These are phyloP conservation scores for Trifolium repens DNA, from an alignment of 306 rosid species.

Conservation along the genomic window DNA sequence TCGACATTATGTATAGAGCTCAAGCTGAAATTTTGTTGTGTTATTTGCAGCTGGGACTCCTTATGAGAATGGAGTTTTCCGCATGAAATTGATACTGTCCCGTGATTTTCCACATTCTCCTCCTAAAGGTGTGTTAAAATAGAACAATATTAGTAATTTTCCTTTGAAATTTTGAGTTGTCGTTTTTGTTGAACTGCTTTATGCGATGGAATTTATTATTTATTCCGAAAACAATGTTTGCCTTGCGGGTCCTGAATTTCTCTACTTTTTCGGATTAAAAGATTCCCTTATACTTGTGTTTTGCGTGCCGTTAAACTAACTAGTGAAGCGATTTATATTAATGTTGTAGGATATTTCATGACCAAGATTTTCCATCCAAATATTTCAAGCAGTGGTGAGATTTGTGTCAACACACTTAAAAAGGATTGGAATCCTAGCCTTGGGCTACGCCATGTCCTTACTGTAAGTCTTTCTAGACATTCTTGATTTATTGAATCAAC, in stretches of 20 bases:
- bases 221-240: slow-evolving; percentile 2
- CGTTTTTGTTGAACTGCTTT: neutral
- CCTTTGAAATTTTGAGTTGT: neutral
- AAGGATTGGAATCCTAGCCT: slow-evolving; percentile 99
- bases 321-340: slow-evolving; percentile 30
- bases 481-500: slow-evolving; percentile 20
- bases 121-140: slow-evolving; percentile 74
- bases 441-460: slow-evolving; percentile 90
- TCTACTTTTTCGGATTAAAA: slow-evolving; percentile 4
- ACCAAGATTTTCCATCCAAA: slow-evolving; percentile 97
- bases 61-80: slow-evolving; percentile 92
- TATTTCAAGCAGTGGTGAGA: slow-evolving; percentile 86
- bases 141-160: slow-evolving; percentile 1
- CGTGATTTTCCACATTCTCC: slow-evolving; percentile 90
- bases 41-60: slow-evolving; percentile 93
- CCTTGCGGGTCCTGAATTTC: slow-evolving; percentile 12
- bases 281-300: slow-evolving; percentile 9
- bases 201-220: slow-evolving; percentile 6
- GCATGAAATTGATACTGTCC: slow-evolving; percentile 89
- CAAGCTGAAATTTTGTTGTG: slow-evolving; percentile 26
- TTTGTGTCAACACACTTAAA: slow-evolving; percentile 95
- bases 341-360: slow-evolving; percentile 77
- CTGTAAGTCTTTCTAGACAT: slow-evolving; percentile 54
- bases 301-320: slow-evolving; percentile 1
- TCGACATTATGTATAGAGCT: slow-evolving; percentile 23